These are phyloP conservation scores for Paxillus ammoniavirescens DNA, from an alignment of 768 basidiomycete genomes.

Conservation along the genomic window DNA sequence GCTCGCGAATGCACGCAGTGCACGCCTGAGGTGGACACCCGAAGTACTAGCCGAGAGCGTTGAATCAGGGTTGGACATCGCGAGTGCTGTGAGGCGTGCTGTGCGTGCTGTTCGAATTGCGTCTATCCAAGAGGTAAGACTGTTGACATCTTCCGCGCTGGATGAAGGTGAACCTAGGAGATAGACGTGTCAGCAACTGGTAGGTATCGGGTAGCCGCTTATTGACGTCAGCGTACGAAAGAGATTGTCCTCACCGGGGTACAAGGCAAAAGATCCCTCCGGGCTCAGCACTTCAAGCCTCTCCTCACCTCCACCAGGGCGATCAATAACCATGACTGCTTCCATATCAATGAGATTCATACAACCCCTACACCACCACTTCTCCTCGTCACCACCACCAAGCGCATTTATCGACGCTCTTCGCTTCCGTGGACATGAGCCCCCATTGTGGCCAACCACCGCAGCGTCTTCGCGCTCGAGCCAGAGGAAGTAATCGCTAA, in stretches of 20 bases:
- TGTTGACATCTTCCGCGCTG: constrained; percentile 1
- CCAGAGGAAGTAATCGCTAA: constrained; percentile 83
- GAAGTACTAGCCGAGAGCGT: constrained; percentile 78
- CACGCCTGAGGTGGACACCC: constrained; percentile 70
- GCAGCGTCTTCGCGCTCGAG: constrained; percentile 51
- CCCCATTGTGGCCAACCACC: constrained; percentile 17
- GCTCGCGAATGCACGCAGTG: constrained; percentile 70
- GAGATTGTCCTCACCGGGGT: constrained; percentile 49
- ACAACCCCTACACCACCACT: constrained; percentile 72
- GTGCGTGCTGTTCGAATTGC: constrained; percentile 70
- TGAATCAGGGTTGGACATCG: constrained; percentile 72
- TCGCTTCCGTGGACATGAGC: constrained; percentile 16
- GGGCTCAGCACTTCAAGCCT: constrained; percentile 76
- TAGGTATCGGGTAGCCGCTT: not conserved
- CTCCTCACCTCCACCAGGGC: constrained; percentile 42
- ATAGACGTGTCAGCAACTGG: not conserved
- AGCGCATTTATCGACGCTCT: constrained; percentile 17
- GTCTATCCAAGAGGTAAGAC: constrained; percentile 59
- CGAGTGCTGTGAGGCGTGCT: constrained; percentile 66
- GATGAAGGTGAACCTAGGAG: constrained; percentile 4
- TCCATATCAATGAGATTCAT: constrained; percentile 73
- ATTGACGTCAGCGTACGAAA: not conserved
- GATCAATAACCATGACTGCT: constrained; percentile 53
- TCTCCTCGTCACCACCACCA: constrained; percentile 51
- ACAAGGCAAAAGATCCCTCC: constrained; percentile 71